Base-by-base conservation (phyloP, 495 filamentous ascomycete species). In the Lophium mytilinum region DNA sequence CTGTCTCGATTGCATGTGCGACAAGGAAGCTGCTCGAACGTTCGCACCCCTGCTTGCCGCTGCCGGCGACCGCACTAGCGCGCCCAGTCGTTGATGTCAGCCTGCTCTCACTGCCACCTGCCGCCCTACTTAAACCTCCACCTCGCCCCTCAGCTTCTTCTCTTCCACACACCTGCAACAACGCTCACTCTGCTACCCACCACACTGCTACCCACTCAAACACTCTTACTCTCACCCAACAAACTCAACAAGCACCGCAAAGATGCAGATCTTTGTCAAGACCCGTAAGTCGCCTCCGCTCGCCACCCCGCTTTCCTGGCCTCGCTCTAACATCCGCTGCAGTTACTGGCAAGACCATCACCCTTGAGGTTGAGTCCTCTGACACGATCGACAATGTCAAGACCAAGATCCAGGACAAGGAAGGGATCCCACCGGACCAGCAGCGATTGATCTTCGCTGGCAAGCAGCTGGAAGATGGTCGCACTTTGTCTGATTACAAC, bases 371-470 rank as follows among this genome's bases (percentile, higher is more conserved):
- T 17, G 92, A 97, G 80, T 95, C 89, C 56, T 90, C 85, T 57
- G 92, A 97, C 68, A 96, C 92, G 59, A 96, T 97, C 78, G 93
- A 97, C 79, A 97, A 96, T 67, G 92, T 97, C 65, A 97, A 97
- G 86, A 81, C 80, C 57, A 97, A 97, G 86, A 97, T 97, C 52
- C 92, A 97, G 74, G 92, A 97, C 72, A 97, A 97, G 88, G 92
- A 97, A 76, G 92, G 92, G 41, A 97, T 97, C 66, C 92, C 92
- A 46, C 92, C 92, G 10, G 92, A 97, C 73, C 92, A 97, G 73
- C 92, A 97, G 81, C 92, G 92, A 71, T 76, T 97, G 76, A 97
- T 97, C 77, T 97, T 97, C 69, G 92, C 92, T 60, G 92, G 92
- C 61, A 97, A 97, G 84, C 92, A 97, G 71, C 84, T 97, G 11